Base-by-base conservation (phyloP, 2,329 filamentous ascomycete genomes). In the Sporothrix brasiliensis region DNA sequence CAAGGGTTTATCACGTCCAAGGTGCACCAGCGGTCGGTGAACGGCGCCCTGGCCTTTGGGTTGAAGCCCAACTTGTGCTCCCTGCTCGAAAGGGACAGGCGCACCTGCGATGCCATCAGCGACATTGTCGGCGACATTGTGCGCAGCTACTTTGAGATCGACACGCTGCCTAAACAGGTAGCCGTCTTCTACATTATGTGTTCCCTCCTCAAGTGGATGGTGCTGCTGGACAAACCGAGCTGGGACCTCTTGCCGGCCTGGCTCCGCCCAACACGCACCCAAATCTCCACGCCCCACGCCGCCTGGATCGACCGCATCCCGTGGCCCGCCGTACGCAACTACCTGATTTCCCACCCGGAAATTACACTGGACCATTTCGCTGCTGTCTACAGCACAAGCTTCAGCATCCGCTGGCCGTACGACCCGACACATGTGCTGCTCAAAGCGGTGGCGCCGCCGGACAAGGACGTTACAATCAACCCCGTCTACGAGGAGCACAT, bases 301-400 rank as follows among this genome's bases (percentile, higher is more conserved):
- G 76, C 76, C 1, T 78, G 77, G 77, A 76, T 78, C 50, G 77
- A 78, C 65, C 74, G 77, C 2, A 76, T 78, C 56, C 76, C 77
- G 16, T 78, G 77, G 77, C 77, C 77, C 4, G 72, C 73, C 21
- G 76, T 74, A 0, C 73, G 77, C n/a, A 74, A 77, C 14, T 78
- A 77, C 63, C 73, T 78, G 16, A 76, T 78, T 27, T 68, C 70
- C 4, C 76, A 78, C 30, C 75, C 77, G 0, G 74, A 76, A 13
- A 78, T 77, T 63, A 78, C 77, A 0, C 72, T 78, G 2, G 77
- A 79, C 58, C 76, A 77, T 71, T 79, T 77, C 49, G 77, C 77
- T 0, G 74, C 75, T 0, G 74, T 75, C 0, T 79, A 79, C 69
- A 79, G 76, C 73, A 75, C 76, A 14, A 77, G 76, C 53, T 77